Evolutionary conservation across 2,329 filamentous ascomycete genomes (phyloP), one percentile per base, ranked within the genome.

Genomic region (Ramichloridium luteum): DNA sequence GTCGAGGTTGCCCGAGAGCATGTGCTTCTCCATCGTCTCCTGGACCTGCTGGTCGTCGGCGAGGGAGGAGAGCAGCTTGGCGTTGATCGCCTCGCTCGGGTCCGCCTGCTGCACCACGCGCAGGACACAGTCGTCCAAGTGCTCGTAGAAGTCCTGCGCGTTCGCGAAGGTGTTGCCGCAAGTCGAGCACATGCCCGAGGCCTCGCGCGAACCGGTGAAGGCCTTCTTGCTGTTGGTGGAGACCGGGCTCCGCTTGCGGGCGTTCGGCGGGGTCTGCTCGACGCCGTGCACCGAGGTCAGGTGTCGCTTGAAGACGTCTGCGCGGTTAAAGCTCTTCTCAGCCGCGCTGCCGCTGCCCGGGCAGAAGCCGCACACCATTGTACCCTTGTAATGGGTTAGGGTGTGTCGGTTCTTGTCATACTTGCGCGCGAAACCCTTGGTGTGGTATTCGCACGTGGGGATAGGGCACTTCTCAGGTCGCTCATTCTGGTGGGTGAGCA

Each of bases 351-450:
- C 86, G 16, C 82, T 84, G 18, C 84, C 83, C 1, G 85, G 83
- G 49, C 86, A 93, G 63, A 93, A 94, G 16, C 84, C 85, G 53
- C 86, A 94, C 14, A 93, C 83, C 86, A 93, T 93, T 29, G 82
- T 93, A 25, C 86, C 86, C 62, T 93, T 93, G 70, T 93, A 94
- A 57, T 94, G 86, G 4, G 86, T 94, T 40, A 93, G 60, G 4
- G 85, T 93, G 57, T 94, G 86, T 27, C 86, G 68, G 61, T 93
- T 93, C 69, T 93, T 93, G 65, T 94, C 86, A 55, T 94, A 94
- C 60, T 93, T 93, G 47, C 86, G 72, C 8, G 86, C 85, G 52
- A 94, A 94, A 3, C 86, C 86, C 60, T 93, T 93, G 51, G 72
- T 64, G 62, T 93, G 79, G 59, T 93, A 94, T 50, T 93, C 84